Evolutionary conservation across 306 rosid genomes (phyloP), one percentile per base, ranked within the genome.

Genomic region (Acacia confusa): DNA sequence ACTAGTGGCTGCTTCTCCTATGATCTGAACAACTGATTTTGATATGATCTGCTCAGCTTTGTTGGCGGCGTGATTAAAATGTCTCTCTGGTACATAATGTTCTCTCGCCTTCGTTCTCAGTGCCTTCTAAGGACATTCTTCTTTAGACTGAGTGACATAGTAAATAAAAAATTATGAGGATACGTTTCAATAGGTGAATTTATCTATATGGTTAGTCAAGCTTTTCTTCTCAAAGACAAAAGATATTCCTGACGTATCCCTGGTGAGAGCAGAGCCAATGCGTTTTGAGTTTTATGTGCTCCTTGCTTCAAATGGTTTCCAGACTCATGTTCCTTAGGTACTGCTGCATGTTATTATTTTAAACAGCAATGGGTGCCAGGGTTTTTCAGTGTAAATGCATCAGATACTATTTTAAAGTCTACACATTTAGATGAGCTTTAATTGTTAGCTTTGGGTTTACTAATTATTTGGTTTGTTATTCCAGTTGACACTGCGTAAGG

Each of bases 401-500:
- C 16, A 13, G 34, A 60, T 60, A 12, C 67, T 25, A 27, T 60
- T 24, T 25, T 60, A 17, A 24, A 47, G 50, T 48, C 32, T 75
- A 67, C 53, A 38, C 50, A 76, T n/a, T 61, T 34, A 75, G 70
- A 65, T 79, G 68, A 45, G 48, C 67, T 47, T 66, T 70, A 25
- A n/a, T 67, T 79, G 30, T 69, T 63, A 45, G 36, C 32, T 61
- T 61, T 61, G 12, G 70, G 69, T 82, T 70, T 76, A 38, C 79
- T 89, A 77, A 89, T 85, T 53, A 41, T 43, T 81, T 22, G 34
- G 17, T 25, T 86, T 76, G 22, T 79, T 69, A 45, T 53, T 88
- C 86, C 92, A 95, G 99, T 86, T 95, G 85, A 95, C 94, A 52
- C 88, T 95, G 57, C 94, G 94, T 70, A 89, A 90, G 82, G 89